A percentile compares a stretch with the other conserved stretches of the same genome.
phyloP scores from a whole-genome alignment of 139 green algal species.

The Astrephomene gubernaculifera region DNA sequence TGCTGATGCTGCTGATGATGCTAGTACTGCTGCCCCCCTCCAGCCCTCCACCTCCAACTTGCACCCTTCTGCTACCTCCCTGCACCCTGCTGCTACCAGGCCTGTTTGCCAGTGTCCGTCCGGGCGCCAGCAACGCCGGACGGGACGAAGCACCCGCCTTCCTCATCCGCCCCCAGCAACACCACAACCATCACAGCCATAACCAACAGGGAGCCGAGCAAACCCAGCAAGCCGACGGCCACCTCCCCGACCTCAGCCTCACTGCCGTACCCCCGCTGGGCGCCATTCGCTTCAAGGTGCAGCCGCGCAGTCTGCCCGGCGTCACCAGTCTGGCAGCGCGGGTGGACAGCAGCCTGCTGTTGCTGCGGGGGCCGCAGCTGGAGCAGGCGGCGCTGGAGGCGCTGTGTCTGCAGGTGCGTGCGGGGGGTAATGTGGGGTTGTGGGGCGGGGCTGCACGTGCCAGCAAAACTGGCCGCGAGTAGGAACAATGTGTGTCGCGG shows the following conservation, averaged over 20 bases:
- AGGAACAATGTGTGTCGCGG: too few relatives aligned
- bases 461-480: too few relatives aligned
- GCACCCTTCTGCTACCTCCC: neutral
- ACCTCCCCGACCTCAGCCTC: too few relatives aligned
- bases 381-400: conserved; percentile 31
- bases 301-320: conserved; percentile 66
- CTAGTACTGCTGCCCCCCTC: too few relatives aligned
- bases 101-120: conserved; percentile 72
- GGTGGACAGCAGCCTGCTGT: conserved; percentile 68
- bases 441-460: neutral
- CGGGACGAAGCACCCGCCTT: conserved; percentile 67
- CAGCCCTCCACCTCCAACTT: too few relatives aligned
- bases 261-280: conserved; percentile 75
- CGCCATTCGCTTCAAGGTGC: conserved; percentile 64
- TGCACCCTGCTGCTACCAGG: conserved; percentile 43
- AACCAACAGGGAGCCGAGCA: too few relatives aligned
- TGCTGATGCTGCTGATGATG: too few relatives aligned
- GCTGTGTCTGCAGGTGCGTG: conserved; percentile 37
- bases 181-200: neutral
- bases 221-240: too few relatives aligned
- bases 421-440: neutral
- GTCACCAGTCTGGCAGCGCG: conserved; percentile 63
- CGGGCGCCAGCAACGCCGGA: conserved; percentile 38
- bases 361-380: neutral
- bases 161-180: conserved; percentile 4